Evolutionary conservation across 768 basidiomycete species (phyloP), one percentile per base, ranked within the genome.

Genomic region (Tricholoma terreum): DNA sequence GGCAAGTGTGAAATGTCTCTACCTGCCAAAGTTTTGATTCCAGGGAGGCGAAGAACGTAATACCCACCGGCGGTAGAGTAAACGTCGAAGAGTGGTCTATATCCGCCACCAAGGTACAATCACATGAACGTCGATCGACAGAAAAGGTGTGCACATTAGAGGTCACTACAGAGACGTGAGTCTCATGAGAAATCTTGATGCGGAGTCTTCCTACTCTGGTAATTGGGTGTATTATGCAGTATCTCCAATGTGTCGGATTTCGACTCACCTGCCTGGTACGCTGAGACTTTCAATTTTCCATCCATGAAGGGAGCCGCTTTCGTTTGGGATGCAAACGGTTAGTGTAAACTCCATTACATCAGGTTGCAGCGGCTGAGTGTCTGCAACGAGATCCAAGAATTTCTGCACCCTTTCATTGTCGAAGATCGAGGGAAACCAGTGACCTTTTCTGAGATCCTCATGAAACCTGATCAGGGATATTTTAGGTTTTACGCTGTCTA

Each of bases 371-470:
- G 40, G 50, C 14, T 31, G 63, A 8, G 10, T 43, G 14, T 43
- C 42, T 42, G 66, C 54, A 12, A 68, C 58, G 0, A 67, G 58
- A 30, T 83, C 75, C 48, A 94, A 58, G 67, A 92, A 93, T 0
- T 63, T 60, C 52, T 80, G 73, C 1, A 89, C 87, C 17, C 71
- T 69, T 10, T 76, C 66, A 58, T 84, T 88, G 35, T 73, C 71
- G 46, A 94, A 75, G 24, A 89, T 73, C 3, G 75, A 69, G 2
- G 78, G 69, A 67, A 89, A 93, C 87, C 90, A 94, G 66, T 94
- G 92, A 2, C 76, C 77, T 62, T 82, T 66, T 7, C 80, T 79
- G 1, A 77, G 70, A 50, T 87, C 86, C 70, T 94, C 92, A 15
- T 77, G 71, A 60, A 81, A 82, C 15, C 86, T 89, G 24, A 35